phyloP scores from a whole-genome alignment of 768 basidiomycete genomes.

The Lactarius pseudohatsudake region DNA sequence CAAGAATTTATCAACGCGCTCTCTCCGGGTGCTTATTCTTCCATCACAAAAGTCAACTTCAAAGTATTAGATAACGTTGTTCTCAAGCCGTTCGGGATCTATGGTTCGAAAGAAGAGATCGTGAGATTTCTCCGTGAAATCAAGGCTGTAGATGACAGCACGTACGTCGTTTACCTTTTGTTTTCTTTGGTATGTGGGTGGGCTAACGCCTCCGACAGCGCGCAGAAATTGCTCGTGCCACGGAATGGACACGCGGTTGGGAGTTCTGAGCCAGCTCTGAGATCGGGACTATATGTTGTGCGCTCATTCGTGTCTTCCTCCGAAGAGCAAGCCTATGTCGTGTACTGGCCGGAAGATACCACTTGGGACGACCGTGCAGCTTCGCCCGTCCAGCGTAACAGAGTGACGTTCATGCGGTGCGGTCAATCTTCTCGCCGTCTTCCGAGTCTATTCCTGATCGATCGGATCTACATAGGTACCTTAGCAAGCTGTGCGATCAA shows the following conservation, averaged over 20 bases:
- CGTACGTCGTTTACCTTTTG: slow-evolving; percentile 37
- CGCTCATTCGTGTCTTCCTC: slow-evolving; percentile 22
- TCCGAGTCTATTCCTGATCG: background rate
- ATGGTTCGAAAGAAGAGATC: slow-evolving; percentile 46
- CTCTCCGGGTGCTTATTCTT: slow-evolving; percentile 49
- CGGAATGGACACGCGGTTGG: slow-evolving; percentile 13
- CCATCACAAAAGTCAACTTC: slow-evolving; percentile 57
- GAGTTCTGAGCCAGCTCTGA: slow-evolving; percentile 34
- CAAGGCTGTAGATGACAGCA: slow-evolving; percentile 38
- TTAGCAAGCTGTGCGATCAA: slow-evolving; percentile 8
- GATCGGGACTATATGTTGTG: slow-evolving; percentile 53
- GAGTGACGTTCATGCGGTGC: slow-evolving; percentile 62
- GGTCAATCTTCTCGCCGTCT: background rate
- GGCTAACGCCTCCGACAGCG: slow-evolving; percentile 15
- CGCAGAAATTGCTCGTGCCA: slow-evolving; percentile 23
- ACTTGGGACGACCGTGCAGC: slow-evolving; percentile 56
- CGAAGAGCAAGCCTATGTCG: slow-evolving; percentile 42
- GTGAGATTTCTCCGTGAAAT: slow-evolving; percentile 41
- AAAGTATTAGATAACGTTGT: slow-evolving; percentile 44
- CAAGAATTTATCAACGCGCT: slow-evolving; percentile 47
- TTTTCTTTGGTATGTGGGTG: background rate
- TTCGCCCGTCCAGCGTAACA: slow-evolving; percentile 48
- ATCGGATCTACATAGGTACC: background rate
- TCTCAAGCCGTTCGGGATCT: slow-evolving; percentile 54
- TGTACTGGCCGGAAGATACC: slow-evolving; percentile 61